Conservation (phyloP, 1,284 basidiomycete species). For the Irpex rosettiformis region DNA sequence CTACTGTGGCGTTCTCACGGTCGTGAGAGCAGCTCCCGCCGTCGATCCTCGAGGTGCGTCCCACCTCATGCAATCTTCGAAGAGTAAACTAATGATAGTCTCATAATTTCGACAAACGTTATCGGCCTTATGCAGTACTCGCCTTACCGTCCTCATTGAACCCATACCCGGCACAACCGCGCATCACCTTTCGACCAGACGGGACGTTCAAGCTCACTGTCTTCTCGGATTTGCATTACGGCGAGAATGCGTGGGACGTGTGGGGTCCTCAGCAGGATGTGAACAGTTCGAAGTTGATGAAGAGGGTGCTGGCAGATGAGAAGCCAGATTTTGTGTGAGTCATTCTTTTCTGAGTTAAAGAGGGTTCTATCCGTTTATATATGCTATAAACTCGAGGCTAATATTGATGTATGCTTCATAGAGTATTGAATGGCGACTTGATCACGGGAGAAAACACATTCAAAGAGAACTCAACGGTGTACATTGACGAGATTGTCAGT, state of each 20-base stretch:
- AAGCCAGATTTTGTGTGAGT: constrained; percentile 63
- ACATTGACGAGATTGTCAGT: constrained; percentile 32
- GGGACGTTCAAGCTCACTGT: constrained; percentile 63
- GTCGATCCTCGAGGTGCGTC: constrained; percentile 4
- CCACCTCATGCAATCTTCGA: too few species aligned
- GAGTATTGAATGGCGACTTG: constrained; percentile 60
- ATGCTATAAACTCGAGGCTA: too few species aligned
- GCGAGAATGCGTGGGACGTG: constrained; percentile 64
- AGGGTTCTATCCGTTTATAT: too few species aligned
- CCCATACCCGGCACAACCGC: constrained; percentile 27
- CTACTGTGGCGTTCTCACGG: too few species aligned
- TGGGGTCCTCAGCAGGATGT: constrained; percentile 64
- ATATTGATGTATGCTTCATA: too few species aligned
- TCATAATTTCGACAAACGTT: background rate
- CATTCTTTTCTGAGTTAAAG: too few species aligned
- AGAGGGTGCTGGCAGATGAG: constrained; percentile 47
- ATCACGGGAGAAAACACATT: constrained; percentile 72
- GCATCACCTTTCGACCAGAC: constrained; percentile 33
- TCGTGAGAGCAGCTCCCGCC: constrained; percentile 7
- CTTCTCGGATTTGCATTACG: constrained; percentile 67
- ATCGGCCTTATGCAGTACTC: too few species aligned
- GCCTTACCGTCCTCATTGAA: constrained; percentile 16
- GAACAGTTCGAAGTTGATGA: constrained; percentile 55
- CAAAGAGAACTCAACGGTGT: constrained; percentile 30
- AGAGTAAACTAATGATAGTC: background rate